These are phyloP conservation scores for Paramecium sonneborni DNA, from an alignment of 73 alveolate genomes.

Conservation along the genomic window DNA sequence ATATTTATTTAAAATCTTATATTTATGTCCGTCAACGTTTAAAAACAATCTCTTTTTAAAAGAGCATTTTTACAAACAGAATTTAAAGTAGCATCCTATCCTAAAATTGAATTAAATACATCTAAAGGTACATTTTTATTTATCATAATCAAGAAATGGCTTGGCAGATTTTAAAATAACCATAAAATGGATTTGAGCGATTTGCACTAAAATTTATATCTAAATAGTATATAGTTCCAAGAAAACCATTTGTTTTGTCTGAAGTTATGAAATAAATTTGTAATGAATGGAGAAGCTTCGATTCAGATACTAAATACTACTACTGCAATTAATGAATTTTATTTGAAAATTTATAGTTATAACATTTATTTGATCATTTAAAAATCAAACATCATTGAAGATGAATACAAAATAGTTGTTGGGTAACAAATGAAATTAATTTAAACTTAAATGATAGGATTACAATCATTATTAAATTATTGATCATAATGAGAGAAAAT, in stretches of 20 bases:
- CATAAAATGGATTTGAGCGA: constrained; percentile 27
- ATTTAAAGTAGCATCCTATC: not conserved
- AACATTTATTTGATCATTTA: not conserved
- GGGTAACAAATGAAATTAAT: too few relatives aligned
- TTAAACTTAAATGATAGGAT: too few relatives aligned
- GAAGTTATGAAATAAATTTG: constrained; percentile 16
- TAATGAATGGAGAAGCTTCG: constrained; percentile 11
- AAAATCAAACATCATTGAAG: too few relatives aligned
- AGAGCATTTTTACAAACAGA: not conserved
- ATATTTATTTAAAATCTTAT: not conserved
- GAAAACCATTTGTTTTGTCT: constrained; percentile 31
- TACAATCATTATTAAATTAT: too few relatives aligned
- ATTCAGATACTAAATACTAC: not conserved
- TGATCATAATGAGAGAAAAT: too few relatives aligned
- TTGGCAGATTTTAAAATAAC: not conserved
- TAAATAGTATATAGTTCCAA: not conserved
- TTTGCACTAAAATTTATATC: not conserved
- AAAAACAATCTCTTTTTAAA: not conserved
- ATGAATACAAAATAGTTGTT: too few relatives aligned
- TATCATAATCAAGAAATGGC: not conserved
- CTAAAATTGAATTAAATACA: not conserved
- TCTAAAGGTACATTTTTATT: not conserved
- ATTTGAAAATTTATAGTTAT: not conserved
- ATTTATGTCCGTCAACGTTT: not conserved
- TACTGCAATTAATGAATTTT: constrained; percentile 9